Evolutionary conservation across 1,284 basidiomycete species (phyloP), one percentile per base, ranked within the genome.

Genomic region (Laetiporus sulphureus): DNA sequence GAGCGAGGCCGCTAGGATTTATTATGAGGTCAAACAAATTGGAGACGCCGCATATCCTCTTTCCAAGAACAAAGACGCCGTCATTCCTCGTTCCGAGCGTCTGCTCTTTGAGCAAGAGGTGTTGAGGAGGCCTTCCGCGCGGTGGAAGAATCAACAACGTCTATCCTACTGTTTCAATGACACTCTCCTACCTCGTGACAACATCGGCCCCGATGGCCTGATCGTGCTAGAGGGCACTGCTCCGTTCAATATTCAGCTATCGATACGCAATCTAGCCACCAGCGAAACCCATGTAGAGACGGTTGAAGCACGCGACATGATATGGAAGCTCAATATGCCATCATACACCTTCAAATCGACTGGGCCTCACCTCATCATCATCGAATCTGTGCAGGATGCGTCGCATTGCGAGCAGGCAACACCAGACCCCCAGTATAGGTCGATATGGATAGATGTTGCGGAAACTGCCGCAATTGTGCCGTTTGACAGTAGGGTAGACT

Each of bases 401-500:
- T 88, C 85, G 18, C 79, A 73, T 23, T 98, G 95, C 61, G 79
- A 76, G 39, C 83, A 85, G 54, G 77, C 79, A 34, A 71, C 76
- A 18, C 62, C 77, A 29, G 82, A 91, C 54, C 74, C 75, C n/a
- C 69, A 79, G 45, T 66, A 67, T 23, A 70, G 77, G 45, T 75
- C 76, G 24, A 75, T 91, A 32, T 81, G 80, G 73, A 73, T 91
- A 19, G 91, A 96, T 50, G 92, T 98, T 8, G 90, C 92, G 5
- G 95, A 98, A 64, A 92, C 90, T 2, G 95, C 95, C 6, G 82
- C 90, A 7, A 94, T 99, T 46, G 76, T 92, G 25, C 81, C 93
- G 0, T 79, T 91, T 49, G 85, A 87, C 50, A 69, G 83, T 33
- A 75, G 82, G 38, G 72, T 72, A 49, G 84, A 98, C 61, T 84